These are phyloP conservation scores for Amaranthus palmeri DNA, from an alignment of 148 eudicot species.

Conservation along the genomic window DNA sequence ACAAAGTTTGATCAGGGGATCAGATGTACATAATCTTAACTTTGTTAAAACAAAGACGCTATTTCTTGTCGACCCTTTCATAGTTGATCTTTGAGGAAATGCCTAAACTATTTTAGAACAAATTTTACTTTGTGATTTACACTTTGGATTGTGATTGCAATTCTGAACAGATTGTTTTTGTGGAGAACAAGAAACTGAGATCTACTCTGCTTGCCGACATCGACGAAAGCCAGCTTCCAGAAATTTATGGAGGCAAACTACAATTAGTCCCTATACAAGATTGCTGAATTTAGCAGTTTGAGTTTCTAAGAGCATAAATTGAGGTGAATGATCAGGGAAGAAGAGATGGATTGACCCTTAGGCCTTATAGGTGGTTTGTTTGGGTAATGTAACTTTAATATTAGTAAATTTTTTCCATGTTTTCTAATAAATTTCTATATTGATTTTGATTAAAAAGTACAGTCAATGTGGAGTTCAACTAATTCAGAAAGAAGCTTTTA, in stretches of 20 bases:
- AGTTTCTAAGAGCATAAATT: background rate
- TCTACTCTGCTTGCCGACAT: constrained; percentile 2
- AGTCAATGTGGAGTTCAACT: background rate
- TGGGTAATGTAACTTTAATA: background rate
- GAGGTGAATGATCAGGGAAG: background rate
- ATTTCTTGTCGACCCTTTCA: too few relatives aligned
- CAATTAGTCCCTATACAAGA: background rate
- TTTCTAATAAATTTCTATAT: background rate
- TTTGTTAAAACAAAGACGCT: too few relatives aligned
- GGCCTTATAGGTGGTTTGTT: background rate
- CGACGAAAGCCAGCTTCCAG: background rate
- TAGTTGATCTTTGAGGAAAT: too few relatives aligned
- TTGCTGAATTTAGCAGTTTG: background rate
- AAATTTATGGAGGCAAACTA: constrained; percentile 1
- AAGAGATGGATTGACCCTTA: background rate
- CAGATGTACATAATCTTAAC: too few relatives aligned
- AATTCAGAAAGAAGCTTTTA: background rate
- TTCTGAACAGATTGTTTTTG: background rate
- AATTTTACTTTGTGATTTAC: too few relatives aligned
- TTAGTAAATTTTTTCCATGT: background rate
- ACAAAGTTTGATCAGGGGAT: too few relatives aligned
- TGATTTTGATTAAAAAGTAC: background rate
- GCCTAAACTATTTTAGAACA: too few relatives aligned
- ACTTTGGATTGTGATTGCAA: background rate
- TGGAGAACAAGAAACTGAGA: background rate